phyloP scores from a whole-genome alignment of 306 rosid genomes.

The Cicer cuneatum region DNA sequence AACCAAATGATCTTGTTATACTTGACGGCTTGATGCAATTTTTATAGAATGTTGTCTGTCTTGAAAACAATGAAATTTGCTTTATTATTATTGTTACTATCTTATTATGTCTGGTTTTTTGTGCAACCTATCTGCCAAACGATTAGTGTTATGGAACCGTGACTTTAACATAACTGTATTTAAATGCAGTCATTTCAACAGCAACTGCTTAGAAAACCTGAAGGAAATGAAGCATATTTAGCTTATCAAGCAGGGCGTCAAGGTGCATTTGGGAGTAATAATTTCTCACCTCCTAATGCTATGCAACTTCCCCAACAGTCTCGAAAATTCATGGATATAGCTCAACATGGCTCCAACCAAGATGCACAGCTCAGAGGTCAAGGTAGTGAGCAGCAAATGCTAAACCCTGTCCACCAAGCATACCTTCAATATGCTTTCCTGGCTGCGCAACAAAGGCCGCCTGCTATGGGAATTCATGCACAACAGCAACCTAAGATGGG shows the following conservation, averaged over 20 bases:
- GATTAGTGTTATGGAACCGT: slow-evolving; percentile 30
- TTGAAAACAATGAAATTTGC: slow-evolving; percentile 22
- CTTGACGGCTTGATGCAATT: not conserved
- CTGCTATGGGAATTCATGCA: slow-evolving; percentile 77
- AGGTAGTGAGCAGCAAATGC: slow-evolving; percentile 78
- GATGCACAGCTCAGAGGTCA: slow-evolving; percentile 77
- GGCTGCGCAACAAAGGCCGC: slow-evolving; percentile 83
- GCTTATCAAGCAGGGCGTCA: slow-evolving; percentile 81
- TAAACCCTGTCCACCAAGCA: slow-evolving; percentile 85
- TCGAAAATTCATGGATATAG: slow-evolving; percentile 66
- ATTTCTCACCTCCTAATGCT: slow-evolving; percentile 68
- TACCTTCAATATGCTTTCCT: slow-evolving; percentile 90
- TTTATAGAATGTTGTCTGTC: not conserved
- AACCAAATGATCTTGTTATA: slow-evolving; percentile 14
- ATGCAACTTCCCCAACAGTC: slow-evolving; percentile 83
- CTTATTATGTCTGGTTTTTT: slow-evolving; percentile 4
- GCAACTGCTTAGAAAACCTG: slow-evolving; percentile 83
- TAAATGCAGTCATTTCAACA: slow-evolving; percentile 77
- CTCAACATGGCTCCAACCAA: slow-evolving; percentile 71
- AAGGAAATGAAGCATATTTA: slow-evolving; percentile 78
- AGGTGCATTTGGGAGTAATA: slow-evolving; percentile 68
- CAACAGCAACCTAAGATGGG: slow-evolving; percentile 89
- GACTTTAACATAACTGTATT: slow-evolving; percentile 22
- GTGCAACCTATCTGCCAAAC: slow-evolving; percentile 2
- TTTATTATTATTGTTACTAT: not conserved